These are phyloP conservation scores for Aspergillus sp. DNA, from an alignment of 2,329 filamentous ascomycete species.

Conservation along the genomic window DNA sequence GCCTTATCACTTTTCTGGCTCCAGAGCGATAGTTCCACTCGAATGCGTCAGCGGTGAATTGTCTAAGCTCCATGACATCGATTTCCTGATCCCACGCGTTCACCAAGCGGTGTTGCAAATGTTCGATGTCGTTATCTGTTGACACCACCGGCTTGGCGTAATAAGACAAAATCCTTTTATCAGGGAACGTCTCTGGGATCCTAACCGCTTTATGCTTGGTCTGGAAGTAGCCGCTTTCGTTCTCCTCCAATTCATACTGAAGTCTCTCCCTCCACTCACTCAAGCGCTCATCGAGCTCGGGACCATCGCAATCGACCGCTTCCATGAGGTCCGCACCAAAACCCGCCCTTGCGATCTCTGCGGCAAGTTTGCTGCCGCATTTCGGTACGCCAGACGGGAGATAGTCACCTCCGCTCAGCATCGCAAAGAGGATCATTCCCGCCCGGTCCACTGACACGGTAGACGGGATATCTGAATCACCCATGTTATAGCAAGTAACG, in stretches of 20 bases:
- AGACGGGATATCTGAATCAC: constrained; percentile 13
- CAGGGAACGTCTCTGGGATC: constrained; percentile 80
- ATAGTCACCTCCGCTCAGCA: constrained; percentile 96
- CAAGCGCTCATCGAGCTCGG: constrained; percentile 40
- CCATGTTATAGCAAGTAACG: constrained; percentile 72
- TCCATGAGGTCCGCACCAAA: constrained; percentile 71
- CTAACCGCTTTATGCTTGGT: constrained; percentile 69
- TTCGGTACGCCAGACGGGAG: constrained; percentile 81
- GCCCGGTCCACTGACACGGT: constrained; percentile 64
- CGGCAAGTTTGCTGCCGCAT: constrained; percentile 83
- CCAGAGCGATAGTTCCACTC: constrained; percentile 79
- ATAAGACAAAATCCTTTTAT: constrained; percentile 73
- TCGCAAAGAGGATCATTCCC: constrained; percentile 88
- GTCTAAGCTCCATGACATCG: constrained; percentile 65
- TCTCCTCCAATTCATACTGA: constrained; percentile 73
- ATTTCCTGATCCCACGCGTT: constrained; percentile 60
- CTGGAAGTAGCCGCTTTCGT: constrained; percentile 77
- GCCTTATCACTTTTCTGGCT: constrained; percentile 79
- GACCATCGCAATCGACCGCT: constrained; percentile 54
- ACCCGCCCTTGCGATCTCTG: constrained; percentile 82
- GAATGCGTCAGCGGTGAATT: constrained; percentile 75
- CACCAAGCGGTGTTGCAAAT: constrained; percentile 51
- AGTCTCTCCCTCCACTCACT: constrained; percentile 69
- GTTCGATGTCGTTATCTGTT: constrained; percentile 53
- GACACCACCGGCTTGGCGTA: constrained; percentile 89